A percentile compares a stretch with the other conserved stretches of the same genome.
Conservation (phyloP, 495 filamentous ascomycete genomes). For the Darksidea phi region DNA sequence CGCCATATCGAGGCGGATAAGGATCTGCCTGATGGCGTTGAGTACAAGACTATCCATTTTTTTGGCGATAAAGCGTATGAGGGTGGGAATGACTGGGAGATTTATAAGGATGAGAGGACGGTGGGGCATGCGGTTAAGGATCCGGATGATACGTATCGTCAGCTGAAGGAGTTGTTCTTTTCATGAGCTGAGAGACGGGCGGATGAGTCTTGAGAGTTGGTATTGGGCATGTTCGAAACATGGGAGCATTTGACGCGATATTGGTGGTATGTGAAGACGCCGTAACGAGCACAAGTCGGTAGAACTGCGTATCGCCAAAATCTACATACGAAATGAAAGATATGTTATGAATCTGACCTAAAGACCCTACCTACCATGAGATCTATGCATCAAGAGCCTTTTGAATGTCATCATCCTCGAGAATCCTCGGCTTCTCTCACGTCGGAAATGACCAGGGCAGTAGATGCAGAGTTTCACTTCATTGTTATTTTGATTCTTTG, state of each 20-base stretch:
- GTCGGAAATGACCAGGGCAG: too few species aligned
- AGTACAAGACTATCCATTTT: conserved; percentile 90
- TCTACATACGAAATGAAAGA: too few species aligned
- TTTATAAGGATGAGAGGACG: conserved; percentile 75
- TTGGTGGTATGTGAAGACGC: too few species aligned
- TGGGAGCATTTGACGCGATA: neutral
- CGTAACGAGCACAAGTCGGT: too few species aligned
- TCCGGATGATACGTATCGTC: conserved; percentile 75
- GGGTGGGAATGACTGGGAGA: conserved; percentile 95
- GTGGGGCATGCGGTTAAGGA: conserved; percentile 77
- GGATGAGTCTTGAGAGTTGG: neutral
- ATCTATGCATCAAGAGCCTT: too few species aligned
- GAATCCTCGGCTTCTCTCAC: too few species aligned
- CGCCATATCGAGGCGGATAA: conserved; percentile 82
- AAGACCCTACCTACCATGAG: too few species aligned
- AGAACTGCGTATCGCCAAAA: too few species aligned
- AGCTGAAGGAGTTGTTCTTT: conserved; percentile 74
- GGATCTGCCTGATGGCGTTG: conserved; percentile 60
- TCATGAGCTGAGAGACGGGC: neutral
- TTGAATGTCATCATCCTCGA: too few species aligned
- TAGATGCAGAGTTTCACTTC: too few species aligned
- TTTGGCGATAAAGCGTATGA: conserved; percentile 91
- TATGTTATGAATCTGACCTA: too few species aligned
- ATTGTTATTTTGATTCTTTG: too few species aligned
- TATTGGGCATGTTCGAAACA: neutral